Evolutionary conservation across 2,329 filamentous ascomycete species (phyloP).

Genomic region (Graphiopsis chlorocephala): DNA sequence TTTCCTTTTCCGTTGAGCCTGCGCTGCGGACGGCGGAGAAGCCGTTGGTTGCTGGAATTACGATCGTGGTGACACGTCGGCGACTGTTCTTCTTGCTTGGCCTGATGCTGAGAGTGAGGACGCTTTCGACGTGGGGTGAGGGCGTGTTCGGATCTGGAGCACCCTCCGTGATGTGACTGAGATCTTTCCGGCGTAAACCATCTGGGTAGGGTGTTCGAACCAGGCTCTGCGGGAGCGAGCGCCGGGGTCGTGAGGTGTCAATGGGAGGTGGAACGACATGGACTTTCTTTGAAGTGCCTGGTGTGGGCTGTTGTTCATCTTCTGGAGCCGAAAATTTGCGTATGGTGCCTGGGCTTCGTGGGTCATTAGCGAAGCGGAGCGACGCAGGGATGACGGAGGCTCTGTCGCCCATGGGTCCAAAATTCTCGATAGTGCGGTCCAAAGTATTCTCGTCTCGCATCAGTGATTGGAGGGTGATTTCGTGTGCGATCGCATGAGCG

Average conservation of each 20-base stretch:
- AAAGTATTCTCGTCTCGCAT: constrained; percentile 29
- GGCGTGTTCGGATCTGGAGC: constrained; percentile 2
- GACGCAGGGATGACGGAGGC: constrained; percentile 24
- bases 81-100: constrained; percentile 25
- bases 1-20: constrained; percentile 16
- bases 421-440: constrained; percentile 20
- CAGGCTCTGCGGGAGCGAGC: constrained; percentile 28
- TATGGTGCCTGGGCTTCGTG: constrained; percentile 23
- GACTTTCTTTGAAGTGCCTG: constrained; percentile 24
- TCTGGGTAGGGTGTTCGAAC: constrained; percentile 36
- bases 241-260: constrained; percentile 25
- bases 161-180: constrained; percentile 20
- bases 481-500: constrained; percentile 33
- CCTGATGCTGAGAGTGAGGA: constrained; percentile 34
- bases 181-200: constrained; percentile 26
- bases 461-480: constrained; percentile 34
- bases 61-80: constrained; percentile 27
- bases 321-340: constrained; percentile 12
- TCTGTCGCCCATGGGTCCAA: constrained; percentile 21
- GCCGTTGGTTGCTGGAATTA: constrained; percentile 30
- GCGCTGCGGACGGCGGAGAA: constrained; percentile 24
- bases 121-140: constrained; percentile 23
- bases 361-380: constrained; percentile 23
- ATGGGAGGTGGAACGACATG: constrained; percentile 35
- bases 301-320: neutral